Percentiles rank a stretch among this genome's conserved stretches.
Evolutionary conservation across 2,329 filamentous ascomycete species (phyloP).

Genomic region (Phialophora chinensis): DNA sequence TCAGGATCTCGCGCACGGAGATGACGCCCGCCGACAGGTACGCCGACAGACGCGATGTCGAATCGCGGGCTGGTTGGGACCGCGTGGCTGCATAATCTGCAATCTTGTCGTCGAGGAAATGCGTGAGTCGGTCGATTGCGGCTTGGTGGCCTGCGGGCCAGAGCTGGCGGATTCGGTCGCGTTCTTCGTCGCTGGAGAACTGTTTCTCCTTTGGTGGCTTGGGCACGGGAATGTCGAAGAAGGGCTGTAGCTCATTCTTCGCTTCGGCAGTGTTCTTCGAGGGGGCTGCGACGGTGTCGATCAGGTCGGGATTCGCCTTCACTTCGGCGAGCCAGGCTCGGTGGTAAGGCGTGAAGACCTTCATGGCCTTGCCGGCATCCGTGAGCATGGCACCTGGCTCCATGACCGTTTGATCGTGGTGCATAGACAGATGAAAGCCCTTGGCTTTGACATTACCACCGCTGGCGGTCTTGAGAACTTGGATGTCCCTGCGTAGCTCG

Average conservation of each 20-base stretch:
- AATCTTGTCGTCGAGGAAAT: conserved; percentile 45
- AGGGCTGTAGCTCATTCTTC: conserved; percentile 46
- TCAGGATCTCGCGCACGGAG: conserved; percentile 54
- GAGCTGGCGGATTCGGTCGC: conserved; percentile 44
- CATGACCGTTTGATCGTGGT: conserved; percentile 58
- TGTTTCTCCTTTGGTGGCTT: conserved; percentile 42
- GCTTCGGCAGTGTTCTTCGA: conserved; percentile 44
- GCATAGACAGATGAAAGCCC: conserved; percentile 49
- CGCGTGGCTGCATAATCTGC: conserved; percentile 44
- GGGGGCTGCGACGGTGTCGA: conserved; percentile 52
- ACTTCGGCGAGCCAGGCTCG: conserved; percentile 54
- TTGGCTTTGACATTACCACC: conserved; percentile 35
- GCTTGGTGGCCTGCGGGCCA: conserved; percentile 48
- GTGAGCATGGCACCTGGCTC: conserved; percentile 54
- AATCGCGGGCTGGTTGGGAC: conserved; percentile 45
- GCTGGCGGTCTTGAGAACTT: conserved; percentile 47
- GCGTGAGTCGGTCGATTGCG: conserved; percentile 42
- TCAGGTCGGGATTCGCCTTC: conserved; percentile 50
- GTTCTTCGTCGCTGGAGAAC: conserved; percentile 44
- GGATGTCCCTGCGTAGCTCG: conserved; percentile 54
- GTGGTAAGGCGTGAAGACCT: conserved; percentile 60
- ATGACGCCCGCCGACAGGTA: conserved; percentile 49
- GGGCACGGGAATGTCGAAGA: conserved; percentile 44
- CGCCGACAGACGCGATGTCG: conserved; percentile 45
- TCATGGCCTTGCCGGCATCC: conserved; percentile 54